A percentile compares a stretch with the other conserved stretches of the same genome.
Conservation (phyloP, 495 filamentous ascomycete species). For the Penicillium goetzii region DNA sequence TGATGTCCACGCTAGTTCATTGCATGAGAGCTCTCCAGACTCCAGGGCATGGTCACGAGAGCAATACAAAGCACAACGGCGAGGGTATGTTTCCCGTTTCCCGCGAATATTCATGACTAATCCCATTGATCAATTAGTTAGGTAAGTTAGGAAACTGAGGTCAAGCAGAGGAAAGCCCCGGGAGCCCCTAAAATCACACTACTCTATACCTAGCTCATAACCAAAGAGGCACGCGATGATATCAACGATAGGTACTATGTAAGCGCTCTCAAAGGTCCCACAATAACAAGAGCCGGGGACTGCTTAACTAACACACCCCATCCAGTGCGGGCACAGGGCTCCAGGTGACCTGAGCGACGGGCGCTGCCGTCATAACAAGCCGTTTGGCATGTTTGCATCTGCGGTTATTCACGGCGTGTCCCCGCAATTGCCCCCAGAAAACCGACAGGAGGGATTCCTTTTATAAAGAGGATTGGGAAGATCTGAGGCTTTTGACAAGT, state of each 20-base stretch:
- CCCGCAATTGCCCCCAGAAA: slow-evolving; percentile 28
- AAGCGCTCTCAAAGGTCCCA: not conserved
- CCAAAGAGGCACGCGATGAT: not conserved
- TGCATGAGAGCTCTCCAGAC: not conserved
- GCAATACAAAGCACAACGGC: not conserved
- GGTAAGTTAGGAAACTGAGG: too few relatives aligned
- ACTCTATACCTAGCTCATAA: not conserved
- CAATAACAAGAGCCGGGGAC: not conserved
- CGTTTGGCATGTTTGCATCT: slow-evolving; percentile 27
- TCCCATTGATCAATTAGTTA: not conserved
- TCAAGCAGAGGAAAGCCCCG: not conserved
- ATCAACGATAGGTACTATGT: not conserved
- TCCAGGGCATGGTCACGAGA: not conserved
- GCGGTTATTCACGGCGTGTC: slow-evolving; percentile 33
- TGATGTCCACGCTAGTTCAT: not conserved
- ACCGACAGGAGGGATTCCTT: slow-evolving; percentile 15
- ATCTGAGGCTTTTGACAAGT: slow-evolving; percentile 1
- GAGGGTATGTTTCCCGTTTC: not conserved
- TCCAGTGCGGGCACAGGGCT: not conserved
- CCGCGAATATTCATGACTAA: not conserved
- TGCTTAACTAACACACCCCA: not conserved
- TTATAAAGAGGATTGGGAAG: slow-evolving; percentile 19
- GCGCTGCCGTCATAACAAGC: not conserved
- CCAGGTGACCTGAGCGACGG: not conserved
- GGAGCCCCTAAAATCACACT: not conserved